Percentiles rank a stretch among this genome's conserved stretches.
Conservation (phyloP, 495 filamentous ascomycete genomes). For the Monascus purpureus region DNA sequence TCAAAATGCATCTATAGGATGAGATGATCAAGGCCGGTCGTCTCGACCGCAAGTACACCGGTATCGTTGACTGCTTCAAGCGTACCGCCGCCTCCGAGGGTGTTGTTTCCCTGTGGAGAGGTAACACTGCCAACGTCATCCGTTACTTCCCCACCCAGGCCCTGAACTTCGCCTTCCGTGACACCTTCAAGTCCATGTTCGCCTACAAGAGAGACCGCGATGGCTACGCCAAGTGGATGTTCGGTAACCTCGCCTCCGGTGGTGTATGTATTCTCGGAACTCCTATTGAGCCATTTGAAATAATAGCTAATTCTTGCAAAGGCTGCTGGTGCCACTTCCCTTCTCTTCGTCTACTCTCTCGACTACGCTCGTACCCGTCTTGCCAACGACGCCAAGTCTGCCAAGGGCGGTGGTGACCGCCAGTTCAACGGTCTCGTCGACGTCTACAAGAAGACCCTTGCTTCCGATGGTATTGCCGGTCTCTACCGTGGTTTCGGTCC, state of each 20-base stretch:
- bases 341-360: slow-evolving; percentile 99
- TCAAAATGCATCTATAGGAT: slow-evolving; percentile 47
- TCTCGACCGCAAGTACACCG: slow-evolving; percentile 92
- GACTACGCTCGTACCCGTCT: slow-evolving; percentile 99
- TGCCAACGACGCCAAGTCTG: slow-evolving; percentile 99
- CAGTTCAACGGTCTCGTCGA: slow-evolving; percentile 99
- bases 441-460: slow-evolving; percentile 99
- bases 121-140: slow-evolving; percentile 99
- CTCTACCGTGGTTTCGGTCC: slow-evolving; percentile 99
- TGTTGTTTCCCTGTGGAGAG: slow-evolving; percentile 84
- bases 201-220: slow-evolving; percentile 99
- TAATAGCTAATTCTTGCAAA: slow-evolving; percentile 26
- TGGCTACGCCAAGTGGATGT: slow-evolving; percentile 98
- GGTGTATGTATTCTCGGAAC: slow-evolving; percentile 56
- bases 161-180: slow-evolving; percentile 99
- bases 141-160: slow-evolving; percentile 99
- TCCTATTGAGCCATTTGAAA: background rate
- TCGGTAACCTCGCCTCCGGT: slow-evolving; percentile 98
- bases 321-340: slow-evolving; percentile 97
- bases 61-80: slow-evolving; percentile 87
- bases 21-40: slow-evolving; percentile 98
- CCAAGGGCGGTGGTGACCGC: slow-evolving; percentile 82
- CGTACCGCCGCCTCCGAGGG: slow-evolving; percentile 74
- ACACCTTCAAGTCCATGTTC: slow-evolving; percentile 99
- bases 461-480: slow-evolving; percentile 94